phyloP scores from a whole-genome alignment of 495 filamentous ascomycete genomes.

The Penicillium canariense region DNA sequence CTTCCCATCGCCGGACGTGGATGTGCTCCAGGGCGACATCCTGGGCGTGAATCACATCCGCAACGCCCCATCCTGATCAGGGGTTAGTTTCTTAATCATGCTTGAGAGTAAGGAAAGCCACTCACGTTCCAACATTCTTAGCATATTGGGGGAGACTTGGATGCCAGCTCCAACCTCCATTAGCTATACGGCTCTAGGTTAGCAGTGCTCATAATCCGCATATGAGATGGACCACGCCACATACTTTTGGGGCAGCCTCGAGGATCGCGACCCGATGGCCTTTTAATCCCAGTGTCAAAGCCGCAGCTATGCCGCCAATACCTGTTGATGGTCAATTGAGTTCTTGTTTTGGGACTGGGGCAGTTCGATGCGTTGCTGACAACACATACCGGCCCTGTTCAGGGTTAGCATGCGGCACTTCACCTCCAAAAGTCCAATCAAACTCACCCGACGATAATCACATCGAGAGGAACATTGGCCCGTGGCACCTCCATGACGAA shows the following conservation, averaged over 20 bases:
- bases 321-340: constrained; percentile 38
- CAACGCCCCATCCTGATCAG: constrained; percentile 40
- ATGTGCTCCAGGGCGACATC: constrained; percentile 43
- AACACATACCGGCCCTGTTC: constrained; percentile 36
- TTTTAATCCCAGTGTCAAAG: constrained; percentile 58
- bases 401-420: constrained; percentile 11
- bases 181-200: constrained; percentile 19
- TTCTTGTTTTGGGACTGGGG: too few species aligned
- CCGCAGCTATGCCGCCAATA: constrained; percentile 63
- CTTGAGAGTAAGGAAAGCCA: background rate
- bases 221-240: background rate
- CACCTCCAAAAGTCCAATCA: background rate
- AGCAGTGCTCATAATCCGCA: background rate
- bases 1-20: constrained; percentile 43
- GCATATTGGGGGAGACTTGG: constrained; percentile 76
- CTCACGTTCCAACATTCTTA: constrained; percentile 62
- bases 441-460: constrained; percentile 38
- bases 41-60: constrained; percentile 38
- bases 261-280: constrained; percentile 41
- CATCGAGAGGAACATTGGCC: constrained; percentile 31
- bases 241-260: constrained; percentile 39
- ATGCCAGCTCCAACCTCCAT: constrained; percentile 75
- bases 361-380: background rate
- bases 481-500: constrained; percentile 12
- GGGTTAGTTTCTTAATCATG: constrained; percentile 1